Evolutionary conservation across 768 basidiomycete species (phyloP), one percentile per base, ranked within the genome.

Genomic region (Epithele typhae): DNA sequence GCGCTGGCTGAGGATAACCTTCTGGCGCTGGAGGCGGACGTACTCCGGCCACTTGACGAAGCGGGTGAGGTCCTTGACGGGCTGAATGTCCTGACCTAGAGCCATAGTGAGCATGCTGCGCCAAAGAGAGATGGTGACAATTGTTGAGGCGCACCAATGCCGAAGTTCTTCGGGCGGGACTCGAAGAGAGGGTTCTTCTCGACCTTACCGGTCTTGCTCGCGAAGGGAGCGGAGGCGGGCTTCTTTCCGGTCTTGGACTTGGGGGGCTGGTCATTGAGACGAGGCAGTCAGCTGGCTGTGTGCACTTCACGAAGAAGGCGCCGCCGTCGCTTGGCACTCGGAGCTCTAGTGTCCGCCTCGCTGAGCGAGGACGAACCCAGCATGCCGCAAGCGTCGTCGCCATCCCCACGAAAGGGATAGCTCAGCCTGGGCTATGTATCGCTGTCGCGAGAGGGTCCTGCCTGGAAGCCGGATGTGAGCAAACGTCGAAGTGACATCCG

Each of bases 21-120:
- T 97, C 72, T 97, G 93, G 65, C 95, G 84, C 65, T 98, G 95
- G 37, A 98, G 86, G 64, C 93, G 91, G 59, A 98, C 82, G 64
- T 98, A 98, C 74, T 94, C 92, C 58, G 95, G 95, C 95, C 95
- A 99, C 70, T 96, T 97, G 74, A 97, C 90, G 74, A 97, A 97
- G 67, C 94, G 90, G 48, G 91, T 95, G 56, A 97, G 71, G 71
- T 98, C 95, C 45, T 80, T 80, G 66, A 78, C 79, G 62, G 86
- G 94, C 60, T 86, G 89, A 59, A 97, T 79, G 70, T 95, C 91
- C 73, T 94, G 92, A 63, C 95, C 95, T 95, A 57, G 0, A 48
- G 4, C 14, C 17, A 14, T 34, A 18, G 21, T 27, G 5, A 2
- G 48, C 24, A 32, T 1, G n/a, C 18, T 25, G n/a, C n/a, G n/a